These are phyloP conservation scores for Talaromyces proteolyticus DNA, from an alignment of 495 filamentous ascomycete genomes.

Conservation along the genomic window DNA sequence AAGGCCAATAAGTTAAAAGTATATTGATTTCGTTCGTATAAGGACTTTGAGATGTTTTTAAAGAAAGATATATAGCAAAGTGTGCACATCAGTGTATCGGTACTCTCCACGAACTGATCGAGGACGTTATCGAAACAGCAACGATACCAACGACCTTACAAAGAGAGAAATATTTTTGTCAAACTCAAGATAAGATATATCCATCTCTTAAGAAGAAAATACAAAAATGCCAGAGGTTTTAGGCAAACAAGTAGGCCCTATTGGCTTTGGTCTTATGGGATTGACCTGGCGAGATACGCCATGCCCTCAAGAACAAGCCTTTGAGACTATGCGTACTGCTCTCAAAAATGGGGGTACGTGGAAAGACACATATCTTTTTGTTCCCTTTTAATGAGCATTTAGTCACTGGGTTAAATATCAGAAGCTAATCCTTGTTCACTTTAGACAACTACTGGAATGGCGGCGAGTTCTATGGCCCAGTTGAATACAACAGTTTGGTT, in stretches of 20 bases:
- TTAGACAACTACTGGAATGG: conserved; percentile 64
- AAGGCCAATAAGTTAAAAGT: too few relatives aligned
- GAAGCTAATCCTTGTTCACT: conserved; percentile 45
- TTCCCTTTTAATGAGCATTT: conserved; percentile 48
- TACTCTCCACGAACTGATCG: too few relatives aligned
- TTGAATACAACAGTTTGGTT: conserved; percentile 46
- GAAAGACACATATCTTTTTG: conserved; percentile 53
- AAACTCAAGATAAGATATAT: too few relatives aligned
- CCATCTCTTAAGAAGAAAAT: too few relatives aligned
- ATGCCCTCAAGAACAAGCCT: background rate
- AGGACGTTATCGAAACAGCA: too few relatives aligned
- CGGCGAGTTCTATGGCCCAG: conserved; percentile 62
- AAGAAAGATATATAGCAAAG: too few relatives aligned
- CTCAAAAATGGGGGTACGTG: background rate
- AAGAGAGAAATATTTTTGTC: too few relatives aligned
- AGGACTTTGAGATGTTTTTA: too few relatives aligned
- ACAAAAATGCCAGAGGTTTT: too few relatives aligned
- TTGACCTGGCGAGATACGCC: background rate
- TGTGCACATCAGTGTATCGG: too few relatives aligned
- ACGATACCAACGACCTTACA: too few relatives aligned
- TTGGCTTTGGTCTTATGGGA: conserved; percentile 21
- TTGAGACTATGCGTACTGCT: background rate
- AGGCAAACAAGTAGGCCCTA: conserved; percentile 19
- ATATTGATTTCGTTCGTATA: too few relatives aligned
- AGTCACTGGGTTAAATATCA: conserved; percentile 52